Base-by-base conservation (phyloP, 1,284 basidiomycete species). In the Porogramme epimiltina region DNA sequence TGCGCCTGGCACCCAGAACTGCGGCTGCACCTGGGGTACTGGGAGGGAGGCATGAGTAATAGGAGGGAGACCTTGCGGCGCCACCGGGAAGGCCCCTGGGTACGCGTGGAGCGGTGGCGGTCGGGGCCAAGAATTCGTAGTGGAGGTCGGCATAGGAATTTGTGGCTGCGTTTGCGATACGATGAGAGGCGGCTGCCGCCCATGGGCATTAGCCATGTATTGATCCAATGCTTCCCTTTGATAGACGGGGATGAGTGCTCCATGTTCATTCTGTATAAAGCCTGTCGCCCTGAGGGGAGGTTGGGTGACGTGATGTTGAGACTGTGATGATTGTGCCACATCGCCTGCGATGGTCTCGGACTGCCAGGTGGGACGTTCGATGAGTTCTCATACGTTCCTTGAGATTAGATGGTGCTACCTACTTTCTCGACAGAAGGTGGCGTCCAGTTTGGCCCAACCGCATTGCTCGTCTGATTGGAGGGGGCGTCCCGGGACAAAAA, bases 251-350 rank as follows among this genome's bases (percentile, higher is more conserved):
- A 88, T 79, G 18, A 89, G 73, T 20, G 80, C 79, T 3, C 87
- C 86, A 48, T 86, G 82, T 48, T 87, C 84, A 44, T 84, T 81
- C 55, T 88, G 85, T 49, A 87, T 80, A 62, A 89, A 90, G 3
- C 85, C 85, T 0, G 84, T 80, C 2, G 87, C 81, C 36, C 78
- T 70, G 15, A 89, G 69, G 25, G 87, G 85, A 13, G 85, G 78
- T 64, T 84, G 82, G 26, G 68, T 42, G 15, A 20, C 22, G 18
- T 42, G 28, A 13, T 16, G 13, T 16, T 41, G 31, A 26, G 26
- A 13, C 16, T 16, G 6, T 3, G 16, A 8, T 16, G 44, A 24
- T 16, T n/a, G 26, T 19, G 25, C 5, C n/a, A n/a, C n/a, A n/a
- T n/a, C n/a, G n/a, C n/a, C n/a, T n/a, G n/a, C n/a, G n/a, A n/a